Percentiles rank a stretch among this genome's conserved stretches.
These are phyloP conservation scores for Mucor plumbeus DNA, from an alignment of 371 early-diverging fungal genomes.

Conservation along the genomic window DNA sequence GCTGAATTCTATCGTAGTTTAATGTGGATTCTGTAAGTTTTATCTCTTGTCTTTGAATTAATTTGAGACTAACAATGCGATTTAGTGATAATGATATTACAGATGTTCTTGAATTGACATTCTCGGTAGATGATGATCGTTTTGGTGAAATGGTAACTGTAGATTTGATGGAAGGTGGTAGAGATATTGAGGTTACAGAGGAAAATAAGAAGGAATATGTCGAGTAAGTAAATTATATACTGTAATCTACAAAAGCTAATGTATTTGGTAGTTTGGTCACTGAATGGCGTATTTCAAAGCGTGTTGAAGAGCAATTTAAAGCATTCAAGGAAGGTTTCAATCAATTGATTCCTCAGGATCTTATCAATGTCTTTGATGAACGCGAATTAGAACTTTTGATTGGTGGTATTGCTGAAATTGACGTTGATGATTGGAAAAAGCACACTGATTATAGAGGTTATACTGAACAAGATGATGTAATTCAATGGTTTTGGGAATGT, in stretches of 20 bases:
- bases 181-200: slow-evolving; percentile 53
- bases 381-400: slow-evolving; percentile 98
- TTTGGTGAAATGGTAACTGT: slow-evolving; percentile 93
- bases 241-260: neutral
- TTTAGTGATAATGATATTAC: slow-evolving; percentile 86
- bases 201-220: slow-evolving; percentile 73
- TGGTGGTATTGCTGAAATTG: slow-evolving; percentile 97
- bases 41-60: neutral
- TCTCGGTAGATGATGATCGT: slow-evolving; percentile 90
- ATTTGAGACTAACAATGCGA: slow-evolving; percentile 17
- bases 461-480: slow-evolving; percentile 92
- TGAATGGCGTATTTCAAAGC: slow-evolving; percentile 84
- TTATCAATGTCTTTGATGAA: slow-evolving; percentile 96
- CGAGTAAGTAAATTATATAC: slow-evolving; percentile 35
- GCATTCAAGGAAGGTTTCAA: slow-evolving; percentile 96
- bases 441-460: slow-evolving; percentile 98
- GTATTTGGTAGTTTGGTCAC: slow-evolving; percentile 62
- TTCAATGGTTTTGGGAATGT: slow-evolving; percentile 98
- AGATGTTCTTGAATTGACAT: slow-evolving; percentile 88
- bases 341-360: slow-evolving; percentile 93
- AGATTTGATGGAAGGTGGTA: slow-evolving; percentile 92
- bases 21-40: slow-evolving; percentile 87
- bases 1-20: slow-evolving; percentile 92
- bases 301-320: slow-evolving; percentile 94
- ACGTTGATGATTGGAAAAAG: slow-evolving; percentile 99